These are phyloP conservation scores for Penicillium sp. DNA, from an alignment of 2,329 filamentous ascomycete genomes.

Conservation along the genomic window DNA sequence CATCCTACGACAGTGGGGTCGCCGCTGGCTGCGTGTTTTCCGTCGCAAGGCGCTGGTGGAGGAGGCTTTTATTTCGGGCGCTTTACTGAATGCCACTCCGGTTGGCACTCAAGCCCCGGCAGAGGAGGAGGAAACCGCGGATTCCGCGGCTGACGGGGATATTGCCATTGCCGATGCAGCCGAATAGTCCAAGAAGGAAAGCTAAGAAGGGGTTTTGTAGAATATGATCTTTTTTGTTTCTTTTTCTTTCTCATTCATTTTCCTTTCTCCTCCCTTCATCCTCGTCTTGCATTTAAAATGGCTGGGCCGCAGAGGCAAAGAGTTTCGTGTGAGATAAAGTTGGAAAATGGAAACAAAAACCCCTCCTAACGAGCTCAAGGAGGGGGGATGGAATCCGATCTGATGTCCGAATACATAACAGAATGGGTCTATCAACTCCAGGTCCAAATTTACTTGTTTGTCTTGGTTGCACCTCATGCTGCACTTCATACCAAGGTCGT, in stretches of 20 bases:
- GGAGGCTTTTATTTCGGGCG: constrained; percentile 62
- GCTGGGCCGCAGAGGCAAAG: too few relatives aligned
- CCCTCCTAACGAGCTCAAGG: too few relatives aligned
- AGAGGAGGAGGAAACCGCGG: constrained; percentile 9
- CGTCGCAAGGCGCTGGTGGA: constrained; percentile 76
- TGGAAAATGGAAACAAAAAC: too few relatives aligned
- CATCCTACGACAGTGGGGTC: constrained; percentile 71
- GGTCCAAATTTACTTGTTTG: too few relatives aligned
- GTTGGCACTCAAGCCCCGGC: constrained; percentile 34
- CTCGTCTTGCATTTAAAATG: too few relatives aligned
- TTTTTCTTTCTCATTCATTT: background rate
- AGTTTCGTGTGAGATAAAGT: too few relatives aligned
- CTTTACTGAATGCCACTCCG: constrained; percentile 45
- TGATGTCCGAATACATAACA: too few relatives aligned
- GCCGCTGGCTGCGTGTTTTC: constrained; percentile 82
- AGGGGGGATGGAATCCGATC: too few relatives aligned
- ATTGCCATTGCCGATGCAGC: constrained; percentile 27
- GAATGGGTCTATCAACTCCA: too few relatives aligned
- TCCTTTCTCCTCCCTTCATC: background rate
- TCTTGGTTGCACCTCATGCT: too few relatives aligned
- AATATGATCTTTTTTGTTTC: constrained; percentile 1
- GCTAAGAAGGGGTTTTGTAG: background rate
- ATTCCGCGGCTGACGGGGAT: constrained; percentile 23
- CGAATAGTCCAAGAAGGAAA: background rate
- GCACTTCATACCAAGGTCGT: too few relatives aligned